Base-by-base conservation (phyloP, 345 rosid species). In the Theobroma cacao region DNA sequence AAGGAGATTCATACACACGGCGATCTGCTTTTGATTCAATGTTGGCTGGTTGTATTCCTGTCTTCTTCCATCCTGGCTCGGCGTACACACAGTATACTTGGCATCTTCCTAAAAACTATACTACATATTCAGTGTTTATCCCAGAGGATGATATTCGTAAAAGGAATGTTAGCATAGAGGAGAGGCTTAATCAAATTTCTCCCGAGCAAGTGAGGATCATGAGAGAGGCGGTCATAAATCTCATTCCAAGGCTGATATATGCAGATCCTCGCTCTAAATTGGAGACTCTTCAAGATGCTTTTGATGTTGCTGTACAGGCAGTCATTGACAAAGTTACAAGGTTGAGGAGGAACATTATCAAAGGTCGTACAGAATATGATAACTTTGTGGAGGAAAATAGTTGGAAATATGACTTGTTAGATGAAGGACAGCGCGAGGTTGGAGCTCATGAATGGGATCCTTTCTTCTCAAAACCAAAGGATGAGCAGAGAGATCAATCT, bases 401-500 rank as follows among this genome's bases (percentile, higher is more conserved):
- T 75, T 94, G 98, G 98, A 94, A 94, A 80, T 94, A 94, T 55
- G 94, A 86, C 0, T 86, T 94, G 81, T 78, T 94, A 74, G 98
- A 94, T 41, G 93, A 89, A 84, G 98, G 97, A 24, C 89, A 92
- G 53, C 83, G 96, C 2, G 90, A 90, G 73, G 96, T 83, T 0
- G 97, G 98, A 24, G 89, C 84, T 20, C 98, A 94, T 63, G 96
- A 86, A 30, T 94, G 98, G 98, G 98, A 94, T 70, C 97, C 97
- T 0, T 94, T 94, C 90, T 94, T 94, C 87, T 94, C 97, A 61
- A 91, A 92, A 75, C 97, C 97, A 1, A 94, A 94, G 86, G 91
- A 85, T 2, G 82, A 82, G 85, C 82, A 30, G 93, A 87, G 83
- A 48, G 85, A 87, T 68, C 85, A 88, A 24, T 85, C 95, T 10